Evolutionary conservation across 1,284 basidiomycete species (phyloP).

Genomic region (Pseudozyma flocculosa): DNA sequence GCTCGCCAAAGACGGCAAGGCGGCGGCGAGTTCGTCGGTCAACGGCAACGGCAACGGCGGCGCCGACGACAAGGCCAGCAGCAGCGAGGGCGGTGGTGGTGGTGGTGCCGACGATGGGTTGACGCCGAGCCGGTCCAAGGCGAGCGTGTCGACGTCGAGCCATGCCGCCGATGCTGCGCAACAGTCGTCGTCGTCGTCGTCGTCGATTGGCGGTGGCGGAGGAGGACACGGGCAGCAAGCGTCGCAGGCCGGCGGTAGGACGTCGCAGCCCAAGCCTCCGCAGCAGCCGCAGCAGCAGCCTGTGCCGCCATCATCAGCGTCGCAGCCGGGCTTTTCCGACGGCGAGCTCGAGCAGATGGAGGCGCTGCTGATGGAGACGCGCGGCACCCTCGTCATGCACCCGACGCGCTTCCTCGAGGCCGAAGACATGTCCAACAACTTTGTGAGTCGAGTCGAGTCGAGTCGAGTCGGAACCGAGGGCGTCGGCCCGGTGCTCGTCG

Average conservation of each 20-base stretch:
- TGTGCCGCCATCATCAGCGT: too few species aligned
- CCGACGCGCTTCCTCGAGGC: conserved; percentile 54
- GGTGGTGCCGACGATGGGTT: not conserved
- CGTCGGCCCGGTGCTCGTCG: conserved; percentile 2
- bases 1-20: not conserved
- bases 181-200: too few species aligned
- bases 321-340: conserved; percentile 31
- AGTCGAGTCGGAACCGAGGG: too few species aligned
- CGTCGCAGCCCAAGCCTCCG: not conserved
- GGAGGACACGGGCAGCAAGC: too few species aligned
- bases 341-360: conserved; percentile 52
- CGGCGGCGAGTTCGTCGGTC: not conserved
- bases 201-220: too few species aligned
- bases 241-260: not conserved
- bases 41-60: conserved; percentile 1
- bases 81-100: not conserved
- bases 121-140: not conserved
- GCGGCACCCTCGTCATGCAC: conserved; percentile 46
- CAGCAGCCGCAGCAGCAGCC: too few species aligned
- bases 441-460: conserved; percentile 10
- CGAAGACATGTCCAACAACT: conserved; percentile 46
- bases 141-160: too few species aligned
- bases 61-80: conserved; percentile 5
- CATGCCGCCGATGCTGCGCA: too few species aligned
- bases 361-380: conserved; percentile 39